Conservation (phyloP, 129 eudicot genomes). For the Heracleum sosnowskyi region DNA sequence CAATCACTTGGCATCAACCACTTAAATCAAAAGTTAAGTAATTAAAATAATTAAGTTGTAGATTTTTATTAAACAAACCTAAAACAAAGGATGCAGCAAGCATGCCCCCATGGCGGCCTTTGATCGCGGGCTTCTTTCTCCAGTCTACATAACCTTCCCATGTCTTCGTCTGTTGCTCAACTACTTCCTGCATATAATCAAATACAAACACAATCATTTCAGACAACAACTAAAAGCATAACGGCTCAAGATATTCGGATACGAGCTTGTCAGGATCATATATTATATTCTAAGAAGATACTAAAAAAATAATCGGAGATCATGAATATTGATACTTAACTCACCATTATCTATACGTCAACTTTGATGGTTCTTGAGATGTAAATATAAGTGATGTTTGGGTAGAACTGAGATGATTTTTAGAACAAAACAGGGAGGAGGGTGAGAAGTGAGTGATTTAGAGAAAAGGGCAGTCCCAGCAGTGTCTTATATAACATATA, state of each 20-base stretch:
- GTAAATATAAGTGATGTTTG: constrained; percentile 1
- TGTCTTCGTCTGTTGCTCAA: constrained; percentile 26
- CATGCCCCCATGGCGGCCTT: constrained; percentile 86
- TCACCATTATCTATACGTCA: constrained; percentile 22
- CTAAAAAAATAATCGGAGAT: not conserved
- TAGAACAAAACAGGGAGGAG: not conserved
- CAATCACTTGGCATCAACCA: not conserved
- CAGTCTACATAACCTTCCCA: constrained; percentile 96
- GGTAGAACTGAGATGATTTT: not conserved
- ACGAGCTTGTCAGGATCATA: too few species aligned
- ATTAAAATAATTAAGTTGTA: not conserved
- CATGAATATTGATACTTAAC: not conserved
- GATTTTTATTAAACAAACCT: constrained; percentile 22
- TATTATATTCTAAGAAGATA: too few species aligned
- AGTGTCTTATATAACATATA: too few species aligned
- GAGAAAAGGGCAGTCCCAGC: not conserved
- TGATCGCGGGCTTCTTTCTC: constrained; percentile 58
- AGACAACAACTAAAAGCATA: not conserved
- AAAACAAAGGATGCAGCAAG: constrained; percentile 77
- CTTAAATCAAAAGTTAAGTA: not conserved
- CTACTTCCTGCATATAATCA: constrained; percentile 40
- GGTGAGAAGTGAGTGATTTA: constrained; percentile 9
- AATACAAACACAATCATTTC: not conserved
- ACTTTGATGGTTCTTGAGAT: not conserved
- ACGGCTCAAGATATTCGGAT: too few species aligned